Percentiles rank a stretch among this genome's conserved stretches.
Conservation (phyloP, 495 filamentous ascomycete species). For the Schizothecium vesticola region DNA sequence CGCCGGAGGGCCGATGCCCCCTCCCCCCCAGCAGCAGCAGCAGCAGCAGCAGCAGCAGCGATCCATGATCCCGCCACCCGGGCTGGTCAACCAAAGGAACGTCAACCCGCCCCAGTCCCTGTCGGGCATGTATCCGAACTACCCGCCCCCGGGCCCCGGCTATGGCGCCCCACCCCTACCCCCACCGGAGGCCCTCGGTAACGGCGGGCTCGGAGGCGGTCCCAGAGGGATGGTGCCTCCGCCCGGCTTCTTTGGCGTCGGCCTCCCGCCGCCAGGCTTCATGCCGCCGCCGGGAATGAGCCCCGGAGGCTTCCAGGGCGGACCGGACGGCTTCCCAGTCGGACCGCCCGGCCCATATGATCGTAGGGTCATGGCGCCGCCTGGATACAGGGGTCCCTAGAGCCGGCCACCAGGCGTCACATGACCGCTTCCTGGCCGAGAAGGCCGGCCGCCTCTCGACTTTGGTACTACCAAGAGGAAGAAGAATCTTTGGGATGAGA, state of each 20-base stretch:
- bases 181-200: conserved; percentile 37
- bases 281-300: conserved; percentile 43
- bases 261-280: conserved; percentile 36
- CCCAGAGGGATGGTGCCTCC: conserved; percentile 40
- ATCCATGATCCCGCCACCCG: conserved; percentile 50
- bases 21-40: conserved; percentile 28
- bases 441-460: neutral
- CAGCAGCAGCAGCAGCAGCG: conserved; percentile 13
- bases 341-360: conserved; percentile 9
- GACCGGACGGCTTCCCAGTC: conserved; percentile 31
- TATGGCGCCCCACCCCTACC: conserved; percentile 22
- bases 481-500: neutral
- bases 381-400: conserved; percentile 10
- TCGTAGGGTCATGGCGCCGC: conserved; percentile 9
- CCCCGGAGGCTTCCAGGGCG: conserved; percentile 38
- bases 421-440: neutral
- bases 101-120: conserved; percentile 29
- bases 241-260: conserved; percentile 45
- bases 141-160: conserved; percentile 36
- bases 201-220: conserved; percentile 25
- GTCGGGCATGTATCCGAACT: conserved; percentile 46
- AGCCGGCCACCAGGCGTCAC: neutral
- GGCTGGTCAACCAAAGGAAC: conserved; percentile 41
- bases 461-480: neutral
- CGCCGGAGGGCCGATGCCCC: conserved; percentile 28